Base-by-base conservation (phyloP, 352 stramenopile species). In the Phytophthora crassamura region DNA sequence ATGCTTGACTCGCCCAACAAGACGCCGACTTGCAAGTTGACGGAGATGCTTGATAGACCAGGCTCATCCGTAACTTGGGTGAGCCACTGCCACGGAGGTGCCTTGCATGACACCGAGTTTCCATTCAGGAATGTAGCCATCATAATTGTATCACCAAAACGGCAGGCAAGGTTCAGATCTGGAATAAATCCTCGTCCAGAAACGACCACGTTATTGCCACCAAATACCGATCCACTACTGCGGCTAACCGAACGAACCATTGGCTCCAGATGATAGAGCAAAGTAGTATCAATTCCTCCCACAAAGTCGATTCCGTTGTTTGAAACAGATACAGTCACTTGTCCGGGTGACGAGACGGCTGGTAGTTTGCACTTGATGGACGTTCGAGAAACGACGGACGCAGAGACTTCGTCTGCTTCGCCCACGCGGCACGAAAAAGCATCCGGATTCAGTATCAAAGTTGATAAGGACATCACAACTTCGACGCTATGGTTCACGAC, bases 281-380 rank as follows among this genome's bases (percentile, higher is more conserved):
- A 49, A 8, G 35, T 67, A 14, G 65, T 42, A 7, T 58, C 50
- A 7, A 15, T n/a, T 12, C 40, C 65, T 43, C 58, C 58, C 4
- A 72, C 30, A 36, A 72, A 88, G 28, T 85, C 66, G 25, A 85
- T 16, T 3, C 67, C 73, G 43, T 85, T 85, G 18, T 73, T 78
- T 2, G 75, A 82, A 10, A 82, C 41, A 7, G 50, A 50, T 0
- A 88, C 40, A 0, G 7, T 58, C 15, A 76, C 36, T 41, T 35
- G 64, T 14, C 55, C 54, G 16, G 58, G 54, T 9, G 22, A 51
- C 11, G 51, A 56, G 1, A 69, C 33, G 2, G 34, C 35, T 11
- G 70, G 73, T 30, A 85, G 30, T 25, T 33, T 53, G 33, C 80
- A 88, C 16, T 66, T 45, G 20, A 88, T 48, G 7, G 42, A 34